Conservation (phyloP, 306 rosid species). For the Ammopiptanthus mongolicus region DNA sequence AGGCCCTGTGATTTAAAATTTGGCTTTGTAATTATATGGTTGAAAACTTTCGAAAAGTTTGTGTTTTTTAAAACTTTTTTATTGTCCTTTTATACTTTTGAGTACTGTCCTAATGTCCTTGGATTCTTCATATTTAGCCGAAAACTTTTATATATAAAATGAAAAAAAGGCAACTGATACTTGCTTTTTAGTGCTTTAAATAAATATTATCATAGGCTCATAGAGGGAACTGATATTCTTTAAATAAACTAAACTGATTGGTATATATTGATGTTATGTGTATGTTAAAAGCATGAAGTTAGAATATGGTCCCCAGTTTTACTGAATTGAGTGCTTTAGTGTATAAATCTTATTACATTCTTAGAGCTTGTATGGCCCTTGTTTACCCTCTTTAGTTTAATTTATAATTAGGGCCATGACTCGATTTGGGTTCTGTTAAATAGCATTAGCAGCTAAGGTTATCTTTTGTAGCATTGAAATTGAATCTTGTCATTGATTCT, state of each 20-base stretch:
- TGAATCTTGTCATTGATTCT: conserved; percentile 12
- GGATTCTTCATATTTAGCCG: conserved; percentile 34
- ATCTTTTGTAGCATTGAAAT: not conserved
- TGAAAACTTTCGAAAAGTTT: conserved; percentile 42
- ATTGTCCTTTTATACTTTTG: conserved; percentile 44
- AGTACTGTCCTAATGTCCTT: conserved; percentile 40
- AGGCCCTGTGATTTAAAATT: conserved; percentile 25
- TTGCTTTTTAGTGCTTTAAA: conserved; percentile 3
- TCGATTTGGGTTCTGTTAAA: not conserved
- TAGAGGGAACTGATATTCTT: conserved; percentile 4
- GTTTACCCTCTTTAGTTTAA: not conserved
- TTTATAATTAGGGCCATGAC: not conserved
- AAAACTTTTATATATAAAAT: conserved; percentile 18
- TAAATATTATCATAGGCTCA: conserved; percentile 8
- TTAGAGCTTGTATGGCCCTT: not conserved
- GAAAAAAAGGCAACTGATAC: conserved; percentile 1
- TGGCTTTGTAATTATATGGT: conserved; percentile 36
- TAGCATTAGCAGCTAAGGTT: not conserved
- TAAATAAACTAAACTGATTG: conserved; percentile 17
- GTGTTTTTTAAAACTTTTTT: conserved; percentile 24
- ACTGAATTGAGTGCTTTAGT: not conserved
- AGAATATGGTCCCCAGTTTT: conserved; percentile 20
- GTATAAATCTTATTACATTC: not conserved
- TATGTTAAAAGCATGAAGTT: conserved; percentile 10
- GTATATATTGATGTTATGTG: not conserved